phyloP scores from a whole-genome alignment of 352 stramenopile species.

The Lagenidium sp. region DNA sequence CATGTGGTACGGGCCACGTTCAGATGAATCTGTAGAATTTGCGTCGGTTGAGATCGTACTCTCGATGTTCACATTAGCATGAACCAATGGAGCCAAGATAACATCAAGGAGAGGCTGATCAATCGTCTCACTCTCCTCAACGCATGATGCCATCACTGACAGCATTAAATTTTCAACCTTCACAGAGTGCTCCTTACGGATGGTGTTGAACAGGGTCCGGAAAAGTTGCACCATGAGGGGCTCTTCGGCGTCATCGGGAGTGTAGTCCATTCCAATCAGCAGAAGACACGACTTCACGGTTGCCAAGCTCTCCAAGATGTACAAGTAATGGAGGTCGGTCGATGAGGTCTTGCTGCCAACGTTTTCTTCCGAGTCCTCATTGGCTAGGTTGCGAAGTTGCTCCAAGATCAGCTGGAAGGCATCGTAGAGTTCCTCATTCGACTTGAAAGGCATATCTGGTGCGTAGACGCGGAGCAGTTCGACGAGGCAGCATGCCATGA shows the following conservation, averaged over 20 bases:
- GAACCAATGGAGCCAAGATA: conserved; percentile 49
- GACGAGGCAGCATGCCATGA: conserved; percentile 64
- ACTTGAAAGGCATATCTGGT: conserved; percentile 57
- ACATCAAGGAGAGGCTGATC: conserved; percentile 59
- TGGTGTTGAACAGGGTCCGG: conserved; percentile 48
- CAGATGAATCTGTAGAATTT: conserved; percentile 1
- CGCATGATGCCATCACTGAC: conserved; percentile 52
- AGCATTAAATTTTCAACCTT: conserved; percentile 78
- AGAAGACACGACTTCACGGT: conserved; percentile 46
- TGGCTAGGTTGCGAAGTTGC: conserved; percentile 32
- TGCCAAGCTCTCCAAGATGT: conserved; percentile 67
- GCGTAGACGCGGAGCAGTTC: conserved; percentile 58
- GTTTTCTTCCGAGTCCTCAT: conserved; percentile 13
- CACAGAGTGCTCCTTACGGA: conserved; percentile 43
- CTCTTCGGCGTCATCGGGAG: conserved; percentile 23
- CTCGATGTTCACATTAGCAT: conserved; percentile 7
- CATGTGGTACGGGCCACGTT: conserved; percentile 40
- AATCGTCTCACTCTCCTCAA: conserved; percentile 63
- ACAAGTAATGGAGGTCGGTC: conserved; percentile 26
- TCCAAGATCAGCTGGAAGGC: conserved; percentile 64
- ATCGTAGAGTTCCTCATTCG: conserved; percentile 56
- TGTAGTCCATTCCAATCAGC: conserved; percentile 44
- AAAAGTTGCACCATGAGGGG: conserved; percentile 70
- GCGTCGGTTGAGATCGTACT: neutral
- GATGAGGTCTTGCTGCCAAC: conserved; percentile 14